Evolutionary conservation across 1,284 basidiomycete species (phyloP), one percentile per base, ranked within the genome.

Genomic region (Cystobasidium sp.): DNA sequence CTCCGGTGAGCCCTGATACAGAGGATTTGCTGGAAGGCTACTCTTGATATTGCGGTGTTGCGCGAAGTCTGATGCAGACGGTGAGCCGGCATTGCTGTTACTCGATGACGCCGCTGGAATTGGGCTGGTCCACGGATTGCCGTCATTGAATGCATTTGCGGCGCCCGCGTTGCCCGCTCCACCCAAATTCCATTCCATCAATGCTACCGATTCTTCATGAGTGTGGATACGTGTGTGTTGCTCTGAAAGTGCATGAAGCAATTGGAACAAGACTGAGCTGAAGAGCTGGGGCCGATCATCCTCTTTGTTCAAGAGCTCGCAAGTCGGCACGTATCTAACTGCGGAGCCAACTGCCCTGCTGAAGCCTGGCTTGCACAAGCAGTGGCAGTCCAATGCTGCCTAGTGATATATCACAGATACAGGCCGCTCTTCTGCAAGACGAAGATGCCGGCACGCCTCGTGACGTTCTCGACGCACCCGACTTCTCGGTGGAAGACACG

Each of bases 401-500:
- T 37, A 51, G 37, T 14, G 64, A 66, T 20, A 66, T 66, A 20
- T 41, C 39, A 20, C 64, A 66, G n/a, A 66, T 66, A 39, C 64
- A 66, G 43, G 64, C 51, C 53, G 64, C 64, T 4, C 24, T 66
- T 9, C 64, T 66, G 46, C 37, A 66, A 10, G 58, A 61, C 43
- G 39, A 66, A 4, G 64, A 53, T 14, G 47, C 16, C 20, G 64
- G 24, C 22, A 20, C 18, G 16, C 49, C 49, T 14, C 47, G 64
- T 39, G 64, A 66, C 37, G 18, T 49, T 20, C 64, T 66, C 43
- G 64, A 66, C 64, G 64, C 41, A 16, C 47, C 64, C 24, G 64
- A 66, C 64, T 59, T 68, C 66, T 68, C 66, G 59, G 55, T 73
- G 5, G 70, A 73, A 66, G 70, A 73, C 53, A 59, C 70, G 18